A percentile compares a stretch with the other conserved stretches of the same genome.
Conservation (phyloP, 2,329 filamentous ascomycete genomes). For the Fusarium algeriense region DNA sequence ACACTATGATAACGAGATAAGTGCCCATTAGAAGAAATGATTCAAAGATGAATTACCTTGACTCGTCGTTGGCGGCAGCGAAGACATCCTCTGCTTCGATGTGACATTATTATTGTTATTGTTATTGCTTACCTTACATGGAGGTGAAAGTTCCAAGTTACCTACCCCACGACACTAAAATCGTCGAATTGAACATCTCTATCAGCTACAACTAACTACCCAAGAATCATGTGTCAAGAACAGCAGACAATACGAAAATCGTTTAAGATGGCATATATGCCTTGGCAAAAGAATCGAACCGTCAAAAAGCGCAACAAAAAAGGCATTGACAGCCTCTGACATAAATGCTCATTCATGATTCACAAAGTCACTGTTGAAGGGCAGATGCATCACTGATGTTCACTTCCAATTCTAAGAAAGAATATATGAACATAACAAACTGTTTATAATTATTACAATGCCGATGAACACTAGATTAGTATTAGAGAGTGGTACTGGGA, state of each 20-base stretch:
- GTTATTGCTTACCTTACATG: background rate
- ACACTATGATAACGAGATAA: slow-evolving; percentile 37
- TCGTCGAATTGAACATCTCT: background rate
- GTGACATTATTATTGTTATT: slow-evolving; percentile 34
- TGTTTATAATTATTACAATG: background rate
- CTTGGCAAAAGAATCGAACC: too few relatives aligned
- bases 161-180: slow-evolving; percentile 25
- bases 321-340: background rate
- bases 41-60: slow-evolving; percentile 26
- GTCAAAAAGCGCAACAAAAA: background rate
- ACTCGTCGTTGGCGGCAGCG: slow-evolving; percentile 50
- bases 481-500: rapidly evolving
- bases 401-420: background rate
- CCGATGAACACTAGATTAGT: too few relatives aligned
- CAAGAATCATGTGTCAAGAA: background rate
- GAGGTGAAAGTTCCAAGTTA: slow-evolving; percentile 15
- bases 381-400: background rate
- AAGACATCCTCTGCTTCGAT: slow-evolving; percentile 50
- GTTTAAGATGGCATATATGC: background rate
- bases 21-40: background rate
- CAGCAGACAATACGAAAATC: background rate
- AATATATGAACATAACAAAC: background rate
- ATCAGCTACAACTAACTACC: background rate
- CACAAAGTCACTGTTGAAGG: too few relatives aligned
- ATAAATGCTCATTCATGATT: background rate